Evolutionary conservation across 345 rosid genomes (phyloP).

Genomic region (Aethionema arabicum): DNA sequence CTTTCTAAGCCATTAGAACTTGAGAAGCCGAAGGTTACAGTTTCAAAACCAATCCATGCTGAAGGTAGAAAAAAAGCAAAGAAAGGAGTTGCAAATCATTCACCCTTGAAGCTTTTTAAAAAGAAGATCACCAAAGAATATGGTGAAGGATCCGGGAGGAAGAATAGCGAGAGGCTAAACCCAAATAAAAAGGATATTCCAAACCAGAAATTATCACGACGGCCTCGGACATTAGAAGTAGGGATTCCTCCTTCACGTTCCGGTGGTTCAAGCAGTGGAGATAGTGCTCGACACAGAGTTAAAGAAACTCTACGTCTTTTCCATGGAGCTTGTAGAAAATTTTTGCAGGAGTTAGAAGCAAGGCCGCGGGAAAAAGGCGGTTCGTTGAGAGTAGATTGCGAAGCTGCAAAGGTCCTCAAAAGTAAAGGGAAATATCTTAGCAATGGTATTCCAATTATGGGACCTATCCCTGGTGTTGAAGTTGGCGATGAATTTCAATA

Average conservation of each 20-base stretch:
- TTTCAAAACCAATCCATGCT: slow-evolving; percentile 26
- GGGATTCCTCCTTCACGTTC: slow-evolving; percentile 52
- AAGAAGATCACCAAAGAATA: slow-evolving; percentile 14
- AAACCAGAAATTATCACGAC: slow-evolving; percentile 13
- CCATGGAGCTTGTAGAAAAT: slow-evolving; percentile 62
- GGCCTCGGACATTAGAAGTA: slow-evolving; percentile 34
- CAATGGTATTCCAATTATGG: slow-evolving; percentile 48
- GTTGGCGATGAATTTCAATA: slow-evolving; percentile 84
- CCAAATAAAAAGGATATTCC: slow-evolving; percentile 6
- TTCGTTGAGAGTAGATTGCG: slow-evolving; percentile 53
- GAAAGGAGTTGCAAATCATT: slow-evolving; percentile 31
- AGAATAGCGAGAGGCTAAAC: slow-evolving; percentile 18
- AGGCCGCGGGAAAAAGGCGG: slow-evolving; percentile 34
- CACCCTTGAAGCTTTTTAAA: slow-evolving; percentile 21
- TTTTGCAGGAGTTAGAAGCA: slow-evolving; percentile 76
- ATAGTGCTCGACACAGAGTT: slow-evolving; percentile 54
- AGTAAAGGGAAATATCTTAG: slow-evolving; percentile 46
- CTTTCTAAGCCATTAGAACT: neutral
- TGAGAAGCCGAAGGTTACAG: slow-evolving; percentile 20
- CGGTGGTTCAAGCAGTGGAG: slow-evolving; percentile 28
- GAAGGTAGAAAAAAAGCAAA: slow-evolving; percentile 38
- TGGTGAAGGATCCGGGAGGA: slow-evolving; percentile 29
- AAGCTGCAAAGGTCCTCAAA: slow-evolving; percentile 63
- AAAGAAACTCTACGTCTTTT: slow-evolving; percentile 77
- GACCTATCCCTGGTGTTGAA: slow-evolving; percentile 77